Base-by-base conservation (phyloP, 306 rosid genomes). In the Pyrus pyrifolia region DNA sequence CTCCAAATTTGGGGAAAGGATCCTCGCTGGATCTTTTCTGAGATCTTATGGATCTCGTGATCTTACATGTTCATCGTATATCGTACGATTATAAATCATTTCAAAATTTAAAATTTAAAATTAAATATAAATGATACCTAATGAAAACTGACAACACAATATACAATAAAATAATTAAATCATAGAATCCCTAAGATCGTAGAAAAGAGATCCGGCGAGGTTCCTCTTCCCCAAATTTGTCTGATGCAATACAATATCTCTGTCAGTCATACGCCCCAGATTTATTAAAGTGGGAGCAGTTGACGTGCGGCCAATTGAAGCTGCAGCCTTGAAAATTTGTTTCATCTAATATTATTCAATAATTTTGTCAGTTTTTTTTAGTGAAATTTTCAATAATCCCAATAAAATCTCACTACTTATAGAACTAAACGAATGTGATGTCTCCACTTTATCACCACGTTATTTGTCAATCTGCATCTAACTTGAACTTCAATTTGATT, bases 251-350 rank as follows among this genome's bases (percentile, higher is more conserved):
- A 79, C 81, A 68, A 73, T 53, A 76, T 77, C 81, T 79, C 45
- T 84, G 91, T 84, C 92, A 84, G 76, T 17, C 31, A 4, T 11
- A 29, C 8, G 19, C n/a, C 51, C 67, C 77, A 19, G 42, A 11
- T 55, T 71, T 52, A 30, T 11, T 30, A 25, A 17, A 58, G 45
- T 44, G 68, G 69, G 68, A 11, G 77, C 69, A 60, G 69, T 73
- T 73, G 76, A 4, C 40, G 38, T 4, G 76, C 8, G 30, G 77
- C 44, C 69, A 60, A 42, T 42, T 10, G 21, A 18, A 68, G 23
- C 44, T 73, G 13, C 59, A 60, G 40, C 33, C 77, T 60, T 60
- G 58, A 73, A 73, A 73, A 14, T 73, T 25, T 73, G 77, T 23
- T 58, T 58, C 40, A 13, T 65, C 10, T 17, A 19, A 65, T 65